A percentile compares a stretch with the other conserved stretches of the same genome.
These are phyloP conservation scores for Lactarius sp. DNA, from an alignment of 768 basidiomycete genomes.

Conservation along the genomic window DNA sequence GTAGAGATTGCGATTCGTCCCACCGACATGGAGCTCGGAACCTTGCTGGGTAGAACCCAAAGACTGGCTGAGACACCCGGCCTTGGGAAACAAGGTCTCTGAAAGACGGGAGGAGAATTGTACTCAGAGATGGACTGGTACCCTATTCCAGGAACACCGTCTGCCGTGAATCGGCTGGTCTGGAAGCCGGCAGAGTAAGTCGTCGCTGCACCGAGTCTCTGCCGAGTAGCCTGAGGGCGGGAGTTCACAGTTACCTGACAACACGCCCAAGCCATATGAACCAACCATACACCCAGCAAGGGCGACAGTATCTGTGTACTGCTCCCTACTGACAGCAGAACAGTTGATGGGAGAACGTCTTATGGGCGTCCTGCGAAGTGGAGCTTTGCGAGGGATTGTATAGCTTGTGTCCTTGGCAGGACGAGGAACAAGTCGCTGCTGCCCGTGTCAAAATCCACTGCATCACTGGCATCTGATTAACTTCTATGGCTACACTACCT, in stretches of 20 bases:
- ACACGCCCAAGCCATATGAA: background rate
- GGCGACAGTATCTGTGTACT: constrained; percentile 41
- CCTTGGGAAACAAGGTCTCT: constrained; percentile 40
- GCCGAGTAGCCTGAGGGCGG: constrained; percentile 33
- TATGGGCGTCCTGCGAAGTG: constrained; percentile 27
- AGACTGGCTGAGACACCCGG: constrained; percentile 35
- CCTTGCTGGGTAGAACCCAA: constrained; percentile 46
- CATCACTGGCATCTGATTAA: background rate
- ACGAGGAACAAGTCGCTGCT: constrained; percentile 31
- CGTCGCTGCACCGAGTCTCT: constrained; percentile 42
- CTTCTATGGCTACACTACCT: background rate
- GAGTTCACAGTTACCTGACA: background rate
- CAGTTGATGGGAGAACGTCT: constrained; percentile 37
- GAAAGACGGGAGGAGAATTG: constrained; percentile 31
- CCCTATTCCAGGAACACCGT: constrained; percentile 42
- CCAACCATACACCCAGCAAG: constrained; percentile 33
- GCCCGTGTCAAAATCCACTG: constrained; percentile 39
- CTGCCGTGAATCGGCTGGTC: constrained; percentile 31
- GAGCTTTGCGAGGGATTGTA: constrained; percentile 8
- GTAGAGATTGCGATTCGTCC: background rate
- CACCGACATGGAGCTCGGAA: constrained; percentile 34
- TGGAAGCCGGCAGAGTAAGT: constrained; percentile 34
- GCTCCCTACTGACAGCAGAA: constrained; percentile 33
- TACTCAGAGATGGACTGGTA: constrained; percentile 29
- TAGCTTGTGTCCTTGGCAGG: constrained; percentile 26